A percentile compares a stretch with the other conserved stretches of the same genome.
Conservation (phyloP, 305 asterid species). For the Fraxinus velutina region DNA sequence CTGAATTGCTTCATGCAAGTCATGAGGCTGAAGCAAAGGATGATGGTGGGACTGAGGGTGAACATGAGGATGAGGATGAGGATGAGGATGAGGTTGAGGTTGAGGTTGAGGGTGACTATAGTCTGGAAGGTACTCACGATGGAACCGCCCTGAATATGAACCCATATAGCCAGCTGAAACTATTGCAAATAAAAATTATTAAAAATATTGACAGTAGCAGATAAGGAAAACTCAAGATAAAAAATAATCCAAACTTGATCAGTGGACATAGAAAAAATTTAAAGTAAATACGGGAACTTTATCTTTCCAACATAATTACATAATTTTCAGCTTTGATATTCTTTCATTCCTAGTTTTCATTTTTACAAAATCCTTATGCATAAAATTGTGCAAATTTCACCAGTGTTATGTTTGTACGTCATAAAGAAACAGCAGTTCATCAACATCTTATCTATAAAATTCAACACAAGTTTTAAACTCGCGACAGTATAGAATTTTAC, state of each 20-base stretch:
- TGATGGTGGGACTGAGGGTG: neutral
- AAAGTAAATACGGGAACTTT: neutral
- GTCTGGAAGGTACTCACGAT: conserved; percentile 14
- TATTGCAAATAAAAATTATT: neutral
- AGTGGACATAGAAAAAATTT: neutral
- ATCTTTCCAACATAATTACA: neutral
- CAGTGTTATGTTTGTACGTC: neutral
- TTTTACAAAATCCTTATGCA: neutral
- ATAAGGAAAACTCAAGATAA: neutral
- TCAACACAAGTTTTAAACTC: neutral
- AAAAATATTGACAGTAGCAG: neutral
- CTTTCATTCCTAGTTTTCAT: neutral
- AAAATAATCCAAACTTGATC: neutral
- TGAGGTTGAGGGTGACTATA: conserved; percentile 1
- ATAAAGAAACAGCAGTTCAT: neutral
- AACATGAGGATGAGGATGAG: neutral
- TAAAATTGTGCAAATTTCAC: neutral
- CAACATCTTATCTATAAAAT: neutral
- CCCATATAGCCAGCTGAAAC: conserved; percentile 25
- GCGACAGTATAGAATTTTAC: neutral
- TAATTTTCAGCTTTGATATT: neutral
- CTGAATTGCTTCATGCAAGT: conserved; percentile 27
- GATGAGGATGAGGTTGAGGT: neutral
- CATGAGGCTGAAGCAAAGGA: conserved; percentile 9
- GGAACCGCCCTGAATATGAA: conserved; percentile 18